These are phyloP conservation scores for Fusarium denticulatum DNA, from an alignment of 2,329 filamentous ascomycete genomes.

Conservation along the genomic window DNA sequence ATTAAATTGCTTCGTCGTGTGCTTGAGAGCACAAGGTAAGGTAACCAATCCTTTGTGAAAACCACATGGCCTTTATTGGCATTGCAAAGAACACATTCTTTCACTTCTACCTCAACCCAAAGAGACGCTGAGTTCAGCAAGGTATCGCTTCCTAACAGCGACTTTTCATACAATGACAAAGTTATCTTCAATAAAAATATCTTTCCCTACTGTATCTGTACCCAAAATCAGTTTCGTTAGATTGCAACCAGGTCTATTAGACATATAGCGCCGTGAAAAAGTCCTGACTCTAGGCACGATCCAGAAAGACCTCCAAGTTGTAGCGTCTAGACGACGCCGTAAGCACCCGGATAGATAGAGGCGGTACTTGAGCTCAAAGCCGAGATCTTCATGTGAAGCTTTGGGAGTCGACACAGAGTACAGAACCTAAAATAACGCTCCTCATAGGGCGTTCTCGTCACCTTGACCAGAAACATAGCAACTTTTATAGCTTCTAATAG, in stretches of 20 bases:
- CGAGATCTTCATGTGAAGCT: neutral
- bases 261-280: neutral
- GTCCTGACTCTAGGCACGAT: neutral
- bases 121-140: neutral
- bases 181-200: neutral
- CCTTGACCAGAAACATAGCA: constrained; percentile 22
- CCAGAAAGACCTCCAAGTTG: neutral
- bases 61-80: neutral
- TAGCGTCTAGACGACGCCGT: neutral
- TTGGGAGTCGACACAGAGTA: neutral
- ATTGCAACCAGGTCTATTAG: neutral
- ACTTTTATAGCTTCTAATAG: constrained; percentile 25
- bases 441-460: constrained; percentile 13
- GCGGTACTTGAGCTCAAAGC: neutral
- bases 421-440: neutral
- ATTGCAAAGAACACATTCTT: neutral
- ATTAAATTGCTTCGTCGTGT: neutral
- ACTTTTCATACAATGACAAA: neutral
- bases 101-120: neutral
- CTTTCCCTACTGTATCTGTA: neutral
- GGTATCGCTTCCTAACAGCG: neutral
- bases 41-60: neutral
- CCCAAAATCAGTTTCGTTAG: neutral
- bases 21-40: neutral
- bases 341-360: neutral